A percentile compares a stretch with the other conserved stretches of the same genome.
phyloP scores from a whole-genome alignment of 1,284 basidiomycete genomes.

The Sanguinoderma infundibulare region DNA sequence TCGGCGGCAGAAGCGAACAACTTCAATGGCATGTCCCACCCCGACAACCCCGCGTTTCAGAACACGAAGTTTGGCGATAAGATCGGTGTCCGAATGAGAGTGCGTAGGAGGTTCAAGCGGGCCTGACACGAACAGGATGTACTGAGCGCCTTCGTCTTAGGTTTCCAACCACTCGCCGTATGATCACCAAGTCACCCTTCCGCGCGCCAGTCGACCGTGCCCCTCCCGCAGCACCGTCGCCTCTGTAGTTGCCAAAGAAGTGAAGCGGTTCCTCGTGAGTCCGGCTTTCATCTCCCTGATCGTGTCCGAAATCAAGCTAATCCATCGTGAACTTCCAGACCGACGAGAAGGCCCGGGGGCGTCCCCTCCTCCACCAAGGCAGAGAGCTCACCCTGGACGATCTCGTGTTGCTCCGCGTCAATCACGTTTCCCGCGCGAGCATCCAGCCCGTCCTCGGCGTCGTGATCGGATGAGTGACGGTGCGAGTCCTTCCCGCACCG shows the following conservation, averaged over 20 bases:
- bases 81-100: slow-evolving; percentile 2
- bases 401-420: not conserved
- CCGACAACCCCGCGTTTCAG: slow-evolving; percentile 1
- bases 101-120: not conserved
- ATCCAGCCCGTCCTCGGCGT: slow-evolving; percentile 5
- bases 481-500: not conserved
- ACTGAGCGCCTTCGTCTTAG: not conserved
- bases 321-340: not conserved
- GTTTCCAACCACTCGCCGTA: slow-evolving; percentile 1
- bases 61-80: not conserved
- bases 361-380: not conserved
- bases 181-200: not conserved
- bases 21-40: not conserved
- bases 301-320: not conserved
- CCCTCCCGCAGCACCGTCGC: not conserved
- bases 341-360: not conserved
- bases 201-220: not conserved
- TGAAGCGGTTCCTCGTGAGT: not conserved
- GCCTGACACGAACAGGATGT: not conserved
- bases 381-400: not conserved
- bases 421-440: slow-evolving; percentile 4
- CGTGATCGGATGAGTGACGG: not conserved
- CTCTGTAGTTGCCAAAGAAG: not conserved
- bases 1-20: not conserved
- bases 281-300: not conserved